A percentile compares a stretch with the other conserved stretches of the same genome.
Evolutionary conservation across 768 basidiomycete genomes (phyloP).

Genomic region (Podaxis sp.): DNA sequence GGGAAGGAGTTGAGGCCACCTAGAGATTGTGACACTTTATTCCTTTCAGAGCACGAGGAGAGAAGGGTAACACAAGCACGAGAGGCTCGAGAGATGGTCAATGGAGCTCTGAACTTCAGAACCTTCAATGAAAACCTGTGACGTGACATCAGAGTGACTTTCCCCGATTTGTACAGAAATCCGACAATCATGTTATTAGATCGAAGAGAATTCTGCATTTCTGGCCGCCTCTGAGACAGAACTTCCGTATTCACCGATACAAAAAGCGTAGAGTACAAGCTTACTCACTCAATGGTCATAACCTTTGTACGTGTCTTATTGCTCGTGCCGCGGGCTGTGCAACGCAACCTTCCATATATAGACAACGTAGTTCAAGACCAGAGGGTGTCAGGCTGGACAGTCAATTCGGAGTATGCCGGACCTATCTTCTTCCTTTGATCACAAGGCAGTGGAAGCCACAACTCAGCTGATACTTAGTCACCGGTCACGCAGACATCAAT

Average conservation of each 20-base stretch:
- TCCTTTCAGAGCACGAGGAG: neutral
- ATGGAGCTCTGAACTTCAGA: constrained; percentile 12
- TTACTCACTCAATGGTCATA: neutral
- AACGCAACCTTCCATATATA: constrained; percentile 28
- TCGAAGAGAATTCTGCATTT: neutral
- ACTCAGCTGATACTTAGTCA: neutral
- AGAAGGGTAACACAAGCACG: neutral
- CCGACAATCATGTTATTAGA: constrained; percentile 9
- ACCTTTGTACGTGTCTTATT: neutral
- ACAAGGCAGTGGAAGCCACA: neutral
- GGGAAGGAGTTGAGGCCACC: constrained; percentile 2
- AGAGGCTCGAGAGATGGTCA: neutral
- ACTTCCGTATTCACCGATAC: neutral
- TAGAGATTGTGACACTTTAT: neutral
- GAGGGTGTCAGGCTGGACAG: neutral
- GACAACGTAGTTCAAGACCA: constrained; percentile 33
- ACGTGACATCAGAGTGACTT: constrained; percentile 15
- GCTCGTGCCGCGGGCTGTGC: neutral
- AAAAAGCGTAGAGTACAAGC: neutral
- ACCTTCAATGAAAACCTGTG: constrained; percentile 13
- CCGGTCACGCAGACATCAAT: neutral
- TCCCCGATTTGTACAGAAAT: constrained; percentile 7
- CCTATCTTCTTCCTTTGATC: neutral
- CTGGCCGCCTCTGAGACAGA: neutral
- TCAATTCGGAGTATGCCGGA: constrained; percentile 1